Base-by-base conservation (phyloP, 1,284 basidiomycete species). In the Coniferiporia sulphurascens region DNA sequence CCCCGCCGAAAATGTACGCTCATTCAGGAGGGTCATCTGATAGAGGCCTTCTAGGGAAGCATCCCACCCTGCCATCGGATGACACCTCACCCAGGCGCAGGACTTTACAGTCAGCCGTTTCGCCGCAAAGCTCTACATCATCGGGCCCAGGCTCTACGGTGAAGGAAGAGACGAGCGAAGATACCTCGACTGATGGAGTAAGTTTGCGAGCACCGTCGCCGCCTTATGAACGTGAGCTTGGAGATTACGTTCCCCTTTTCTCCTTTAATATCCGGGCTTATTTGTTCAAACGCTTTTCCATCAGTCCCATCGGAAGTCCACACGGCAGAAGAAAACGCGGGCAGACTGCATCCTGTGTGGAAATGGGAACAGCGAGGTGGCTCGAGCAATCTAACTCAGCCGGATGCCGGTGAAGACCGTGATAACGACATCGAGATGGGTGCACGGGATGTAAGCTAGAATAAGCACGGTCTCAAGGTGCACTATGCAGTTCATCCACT, bases 301-400 rank as follows among this genome's bases (percentile, higher is more conserved):
- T 41, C 21, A 48, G 17, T 48, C 15, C 12, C 22, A 55, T 12
- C 35, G n/a, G 44, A 34, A 19, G 36, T 19, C 32, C 15, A 21
- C 17, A 2, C 34, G 19, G 15, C 12, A 43, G 17, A n/a, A n/a
- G 44, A 9, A 17, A 44, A 46, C 6, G 27, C 43, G 4, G 50
- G 51, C n/a, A 56, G 60, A 32, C 51, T 62, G 27, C 60, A 62
- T 55, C 60, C 60, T 35, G 60, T 62, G 2, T 62, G 60, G 60
- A 62, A 62, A 44, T 62, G 60, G 60, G 60, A 62, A 34, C 46
- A 54, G 27, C 49, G 48, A 22, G n/a, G 35, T 43, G 36, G 43
- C 48, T 38, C 19, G 9, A 48, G 10, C 41, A n/a, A 43, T 13
- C 8, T 7, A 13, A 7, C 41, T 27, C 27, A 27, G 27, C 27